Conservation (phyloP, 2,329 filamentous ascomycete genomes). For the Sclerotinia minor region DNA sequence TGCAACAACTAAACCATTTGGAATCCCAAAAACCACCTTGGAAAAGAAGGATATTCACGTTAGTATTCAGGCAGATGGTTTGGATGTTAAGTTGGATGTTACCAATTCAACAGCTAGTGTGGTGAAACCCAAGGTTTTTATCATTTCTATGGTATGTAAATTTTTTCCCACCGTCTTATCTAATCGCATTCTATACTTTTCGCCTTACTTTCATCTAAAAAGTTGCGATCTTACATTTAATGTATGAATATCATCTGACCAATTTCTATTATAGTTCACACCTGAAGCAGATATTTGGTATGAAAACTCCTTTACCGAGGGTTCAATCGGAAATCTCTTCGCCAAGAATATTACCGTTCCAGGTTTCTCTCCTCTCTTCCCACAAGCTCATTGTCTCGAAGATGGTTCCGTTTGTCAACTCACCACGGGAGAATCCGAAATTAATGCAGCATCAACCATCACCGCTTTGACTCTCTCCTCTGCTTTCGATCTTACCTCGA, state of each 20-base stretch:
- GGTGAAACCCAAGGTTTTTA: constrained; percentile 56
- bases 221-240: background rate
- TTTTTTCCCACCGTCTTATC: background rate
- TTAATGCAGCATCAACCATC: constrained; percentile 71
- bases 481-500: constrained; percentile 62
- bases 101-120: constrained; percentile 14
- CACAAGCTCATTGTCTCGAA: constrained; percentile 62
- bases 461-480: constrained; percentile 62
- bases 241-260: background rate
- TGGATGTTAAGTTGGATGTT: constrained; percentile 16
- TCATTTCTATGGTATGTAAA: constrained; percentile 58
- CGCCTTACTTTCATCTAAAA: background rate
- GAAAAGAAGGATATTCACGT: constrained; percentile 21
- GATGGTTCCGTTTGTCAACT: constrained; percentile 66
- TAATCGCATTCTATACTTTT: background rate
- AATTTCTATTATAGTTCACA: constrained; percentile 54
- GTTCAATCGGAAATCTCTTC: constrained; percentile 54
- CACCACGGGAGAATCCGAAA: constrained; percentile 67
- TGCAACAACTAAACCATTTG: constrained; percentile 21
- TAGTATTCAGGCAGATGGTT: constrained; percentile 15
- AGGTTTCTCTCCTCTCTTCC: constrained; percentile 65
- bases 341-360: constrained; percentile 58
- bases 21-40: background rate
- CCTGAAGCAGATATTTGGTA: constrained; percentile 65
- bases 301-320: constrained; percentile 48